phyloP scores from a whole-genome alignment of 1,284 basidiomycete genomes.

The Trichosporon inkin region DNA sequence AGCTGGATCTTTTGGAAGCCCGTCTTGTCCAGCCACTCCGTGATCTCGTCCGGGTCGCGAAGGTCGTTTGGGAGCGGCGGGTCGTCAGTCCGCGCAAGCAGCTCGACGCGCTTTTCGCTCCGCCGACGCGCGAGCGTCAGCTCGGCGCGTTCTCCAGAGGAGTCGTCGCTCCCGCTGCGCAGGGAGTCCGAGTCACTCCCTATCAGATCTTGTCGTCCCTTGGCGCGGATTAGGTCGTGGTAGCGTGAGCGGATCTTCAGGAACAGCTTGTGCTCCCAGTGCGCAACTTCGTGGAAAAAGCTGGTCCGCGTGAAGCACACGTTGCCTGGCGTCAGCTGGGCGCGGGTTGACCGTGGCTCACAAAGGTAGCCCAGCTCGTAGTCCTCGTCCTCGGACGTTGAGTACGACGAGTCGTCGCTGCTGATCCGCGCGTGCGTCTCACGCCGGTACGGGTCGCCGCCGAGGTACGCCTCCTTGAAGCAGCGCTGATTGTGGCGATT shows the following conservation, averaged over 20 bases:
- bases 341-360: not conserved
- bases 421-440: constrained; percentile 3
- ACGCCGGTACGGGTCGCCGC: constrained; percentile 2
- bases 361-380: constrained; percentile 4
- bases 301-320: constrained; percentile 7
- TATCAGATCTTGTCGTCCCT: constrained; percentile 4
- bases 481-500: constrained; percentile 13
- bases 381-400: not conserved
- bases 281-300: constrained; percentile 45
- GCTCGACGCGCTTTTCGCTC: constrained; percentile 20
- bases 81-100: constrained; percentile 17
- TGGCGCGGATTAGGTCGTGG: constrained; percentile 32
- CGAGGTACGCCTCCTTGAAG: not conserved
- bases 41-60: constrained; percentile 65
- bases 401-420: not conserved
- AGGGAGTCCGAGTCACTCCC: not conserved
- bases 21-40: constrained; percentile 73
- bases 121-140: constrained; percentile 4
- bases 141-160: constrained; percentile 22
- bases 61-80: constrained; percentile 24
- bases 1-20: constrained; percentile 55
- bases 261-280: constrained; percentile 35
- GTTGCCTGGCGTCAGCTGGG: not conserved
- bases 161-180: constrained; percentile 20
- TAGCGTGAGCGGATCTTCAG: constrained; percentile 27